Evolutionary conservation across 78 protist genomes (phyloP).

Genomic region (Dictyostelium brefeldianum): DNA sequence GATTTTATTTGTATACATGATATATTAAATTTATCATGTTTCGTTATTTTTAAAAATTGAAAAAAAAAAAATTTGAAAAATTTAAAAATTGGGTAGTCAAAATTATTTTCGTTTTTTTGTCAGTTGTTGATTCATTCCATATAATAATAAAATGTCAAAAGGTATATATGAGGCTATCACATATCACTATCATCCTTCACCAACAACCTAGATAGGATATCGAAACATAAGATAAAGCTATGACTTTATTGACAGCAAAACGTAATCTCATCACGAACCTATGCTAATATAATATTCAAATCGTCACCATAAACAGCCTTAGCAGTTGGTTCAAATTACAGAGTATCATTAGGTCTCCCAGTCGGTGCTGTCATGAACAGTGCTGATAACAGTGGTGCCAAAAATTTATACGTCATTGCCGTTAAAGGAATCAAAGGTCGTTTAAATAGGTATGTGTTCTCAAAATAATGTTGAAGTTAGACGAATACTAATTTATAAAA

Average conservation of each 20-base stretch:
- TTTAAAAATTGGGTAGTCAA: too few relatives aligned
- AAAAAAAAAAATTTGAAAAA: too few relatives aligned
- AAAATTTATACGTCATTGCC: conserved; percentile 99
- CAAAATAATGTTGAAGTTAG: neutral
- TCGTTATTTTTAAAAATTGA: too few relatives aligned
- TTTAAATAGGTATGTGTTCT: conserved; percentile 65
- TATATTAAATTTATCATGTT: too few relatives aligned
- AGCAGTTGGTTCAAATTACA: conserved; percentile 83
- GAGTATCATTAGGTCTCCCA: conserved; percentile 85
- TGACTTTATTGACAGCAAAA: too few relatives aligned
- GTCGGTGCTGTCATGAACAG: conserved; percentile 99
- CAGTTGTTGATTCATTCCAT: too few relatives aligned
- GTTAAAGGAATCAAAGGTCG: conserved; percentile 97
- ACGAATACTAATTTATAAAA: conserved; percentile 41
- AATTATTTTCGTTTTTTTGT: too few relatives aligned
- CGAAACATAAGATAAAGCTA: too few relatives aligned
- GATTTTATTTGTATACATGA: too few relatives aligned
- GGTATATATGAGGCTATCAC: too few relatives aligned
- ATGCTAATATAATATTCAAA: neutral
- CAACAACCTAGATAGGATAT: neutral
- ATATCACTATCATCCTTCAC: too few relatives aligned
- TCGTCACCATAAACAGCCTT: conserved; percentile 56
- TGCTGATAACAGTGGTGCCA: conserved; percentile 99
- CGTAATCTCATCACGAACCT: neutral
- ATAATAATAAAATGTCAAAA: too few relatives aligned